Conservation (phyloP, 768 basidiomycete genomes). For the Termitomyces sp. region DNA sequence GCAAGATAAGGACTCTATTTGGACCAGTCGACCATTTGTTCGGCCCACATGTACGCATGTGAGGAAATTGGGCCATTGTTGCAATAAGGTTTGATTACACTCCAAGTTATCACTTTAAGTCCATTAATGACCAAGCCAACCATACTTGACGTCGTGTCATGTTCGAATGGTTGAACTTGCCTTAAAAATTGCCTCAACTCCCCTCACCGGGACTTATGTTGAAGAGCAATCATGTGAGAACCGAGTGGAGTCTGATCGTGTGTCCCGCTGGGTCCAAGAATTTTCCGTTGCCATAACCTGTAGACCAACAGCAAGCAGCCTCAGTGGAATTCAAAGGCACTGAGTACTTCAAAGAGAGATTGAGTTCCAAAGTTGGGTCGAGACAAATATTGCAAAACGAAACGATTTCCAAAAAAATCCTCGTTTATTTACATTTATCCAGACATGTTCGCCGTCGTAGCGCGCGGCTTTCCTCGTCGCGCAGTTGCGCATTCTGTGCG, state of each 20-base stretch:
- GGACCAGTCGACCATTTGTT: background rate
- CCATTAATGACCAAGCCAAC: background rate
- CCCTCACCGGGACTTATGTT: too few species aligned
- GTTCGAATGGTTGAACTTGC: background rate
- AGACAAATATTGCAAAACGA: conserved; percentile 8
- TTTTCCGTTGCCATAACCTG: background rate
- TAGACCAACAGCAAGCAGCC: background rate
- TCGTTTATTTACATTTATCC: background rate
- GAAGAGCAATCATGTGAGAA: background rate
- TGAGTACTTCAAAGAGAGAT: background rate
- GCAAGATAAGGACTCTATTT: background rate
- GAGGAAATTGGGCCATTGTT: background rate
- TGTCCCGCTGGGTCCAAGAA: background rate
- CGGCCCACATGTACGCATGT: too few species aligned
- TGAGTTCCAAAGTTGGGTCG: background rate
- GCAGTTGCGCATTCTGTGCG: conserved; percentile 9
- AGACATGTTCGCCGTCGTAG: conserved; percentile 11
- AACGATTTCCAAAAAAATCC: conserved; percentile 1
- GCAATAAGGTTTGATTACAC: too few species aligned
- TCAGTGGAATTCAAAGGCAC: background rate
- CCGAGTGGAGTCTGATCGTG: background rate
- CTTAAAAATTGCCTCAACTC: background rate
- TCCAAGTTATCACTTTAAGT: too few species aligned
- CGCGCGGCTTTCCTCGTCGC: conserved; percentile 10
- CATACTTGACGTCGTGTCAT: background rate